Conservation (phyloP, 805 yeast genomes). For the Pichia scutulata region DNA sequence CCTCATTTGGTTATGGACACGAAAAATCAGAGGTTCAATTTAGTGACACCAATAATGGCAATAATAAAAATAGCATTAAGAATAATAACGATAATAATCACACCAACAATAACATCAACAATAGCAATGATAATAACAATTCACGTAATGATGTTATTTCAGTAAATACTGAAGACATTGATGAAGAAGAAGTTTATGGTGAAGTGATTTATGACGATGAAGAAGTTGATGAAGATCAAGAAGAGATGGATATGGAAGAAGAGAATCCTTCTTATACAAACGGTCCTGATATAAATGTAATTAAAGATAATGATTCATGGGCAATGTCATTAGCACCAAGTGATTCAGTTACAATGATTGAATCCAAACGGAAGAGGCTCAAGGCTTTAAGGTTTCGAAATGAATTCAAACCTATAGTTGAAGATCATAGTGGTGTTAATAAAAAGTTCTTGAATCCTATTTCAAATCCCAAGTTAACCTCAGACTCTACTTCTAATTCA, state of each 20-base stretch:
- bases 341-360: slow-evolving; percentile 14
- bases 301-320: slow-evolving; percentile 1
- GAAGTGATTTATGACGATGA: neutral
- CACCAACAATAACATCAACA: too few species aligned
- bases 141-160: neutral
- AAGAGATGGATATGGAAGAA: neutral
- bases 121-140: too few species aligned
- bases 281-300: neutral
- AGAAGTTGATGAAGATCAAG: neutral
- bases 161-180: neutral
- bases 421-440: neutral
- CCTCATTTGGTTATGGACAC: neutral
- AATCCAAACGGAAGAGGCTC: slow-evolving; percentile 1
- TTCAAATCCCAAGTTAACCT: neutral
- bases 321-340: slow-evolving; percentile 9
- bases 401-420: neutral
- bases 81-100: neutral
- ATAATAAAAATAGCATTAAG: neutral
- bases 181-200: neutral
- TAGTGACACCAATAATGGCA: neutral
- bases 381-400: neutral
- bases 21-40: neutral
- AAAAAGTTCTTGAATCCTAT: neutral
- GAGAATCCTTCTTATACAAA: neutral
- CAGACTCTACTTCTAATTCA: neutral